Base-by-base conservation (phyloP, 768 basidiomycete species). In the Dentipellis fragilis region DNA sequence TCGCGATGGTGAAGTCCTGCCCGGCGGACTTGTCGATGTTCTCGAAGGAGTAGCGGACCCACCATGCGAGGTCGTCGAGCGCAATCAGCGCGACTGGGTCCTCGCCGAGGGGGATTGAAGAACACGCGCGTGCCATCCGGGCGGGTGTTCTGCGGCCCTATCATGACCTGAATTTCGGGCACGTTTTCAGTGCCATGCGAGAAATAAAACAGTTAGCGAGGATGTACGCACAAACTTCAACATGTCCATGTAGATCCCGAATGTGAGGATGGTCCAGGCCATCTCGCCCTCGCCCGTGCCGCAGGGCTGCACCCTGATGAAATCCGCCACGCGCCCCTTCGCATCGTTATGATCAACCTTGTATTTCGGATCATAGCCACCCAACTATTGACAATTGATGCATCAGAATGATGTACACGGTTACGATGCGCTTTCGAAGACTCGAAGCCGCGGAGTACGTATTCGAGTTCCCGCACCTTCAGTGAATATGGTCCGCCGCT, bases 221-320 rank as follows among this genome's bases (percentile, higher is more conserved):
- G 4, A 22, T 2, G 19, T 10, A 53, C 59, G 46, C 40, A 60
- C 58, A 12, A 54, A 29, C 19, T 57, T 47, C 21, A 62, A 49
- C 59, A 62, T 62, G 42, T 62, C 58, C 48, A 57, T 54, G 47
- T 62, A 62, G 2, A 55, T 55, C 21, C 60, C 59, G 21, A 35
- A 23, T 11, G 49, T 23, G 49, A 49, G 22, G 10, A 49, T 35
- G 9, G 49, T 23, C 49, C 49, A 49, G 14, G 49, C 16, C 22
- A 49, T 23, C 34, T 49, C 22, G 49, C 34, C 49, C 22, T 29
- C 49, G 49, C 21, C 22, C 11, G 22, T 23, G 3, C 12, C 49
- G 21, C 22, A 49, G 4, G 49, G 49, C 16, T 49, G 49, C 49
- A 23, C 49, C 21, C 34, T 21, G 12, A 49, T 23, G 10, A 23